phyloP scores from a whole-genome alignment of 2,329 filamentous ascomycete species.

The Neofusicoccum laricinum region DNA sequence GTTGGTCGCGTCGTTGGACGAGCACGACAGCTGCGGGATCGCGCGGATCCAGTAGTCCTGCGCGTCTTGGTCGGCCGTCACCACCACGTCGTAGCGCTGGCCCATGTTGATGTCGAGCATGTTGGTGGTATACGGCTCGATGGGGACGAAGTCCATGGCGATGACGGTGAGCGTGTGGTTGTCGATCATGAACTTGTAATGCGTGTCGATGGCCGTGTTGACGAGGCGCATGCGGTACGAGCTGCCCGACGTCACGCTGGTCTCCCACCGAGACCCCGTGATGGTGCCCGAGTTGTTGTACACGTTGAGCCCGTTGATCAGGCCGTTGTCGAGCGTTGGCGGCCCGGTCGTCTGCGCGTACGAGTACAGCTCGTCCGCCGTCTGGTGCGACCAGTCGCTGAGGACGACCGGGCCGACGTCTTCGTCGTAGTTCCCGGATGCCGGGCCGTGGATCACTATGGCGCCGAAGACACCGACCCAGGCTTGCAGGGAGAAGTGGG shows the following conservation, averaged over 20 bases:
- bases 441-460: conserved; percentile 40
- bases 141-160: conserved; percentile 35
- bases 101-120: conserved; percentile 22
- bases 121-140: conserved; percentile 34
- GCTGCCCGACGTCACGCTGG: conserved; percentile 34
- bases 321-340: not conserved
- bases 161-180: conserved; percentile 41
- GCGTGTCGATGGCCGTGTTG: conserved; percentile 38
- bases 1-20: conserved; percentile 24
- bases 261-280: conserved; percentile 24
- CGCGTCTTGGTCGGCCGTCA: conserved; percentile 31
- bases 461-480: conserved; percentile 28
- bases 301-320: conserved; percentile 18
- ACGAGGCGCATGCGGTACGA: conserved; percentile 43
- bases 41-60: conserved; percentile 37
- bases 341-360: conserved; percentile 22
- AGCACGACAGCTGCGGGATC: conserved; percentile 25
- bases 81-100: conserved; percentile 36
- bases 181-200: conserved; percentile 41
- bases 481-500: conserved; percentile 56
- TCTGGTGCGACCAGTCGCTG: conserved; percentile 61
- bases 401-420: conserved; percentile 55
- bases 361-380: not conserved
- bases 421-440: conserved; percentile 47
- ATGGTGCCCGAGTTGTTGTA: conserved; percentile 17